These are phyloP conservation scores for Arachis monticola DNA, from an alignment of 331 rosid species.

Conservation along the genomic window DNA sequence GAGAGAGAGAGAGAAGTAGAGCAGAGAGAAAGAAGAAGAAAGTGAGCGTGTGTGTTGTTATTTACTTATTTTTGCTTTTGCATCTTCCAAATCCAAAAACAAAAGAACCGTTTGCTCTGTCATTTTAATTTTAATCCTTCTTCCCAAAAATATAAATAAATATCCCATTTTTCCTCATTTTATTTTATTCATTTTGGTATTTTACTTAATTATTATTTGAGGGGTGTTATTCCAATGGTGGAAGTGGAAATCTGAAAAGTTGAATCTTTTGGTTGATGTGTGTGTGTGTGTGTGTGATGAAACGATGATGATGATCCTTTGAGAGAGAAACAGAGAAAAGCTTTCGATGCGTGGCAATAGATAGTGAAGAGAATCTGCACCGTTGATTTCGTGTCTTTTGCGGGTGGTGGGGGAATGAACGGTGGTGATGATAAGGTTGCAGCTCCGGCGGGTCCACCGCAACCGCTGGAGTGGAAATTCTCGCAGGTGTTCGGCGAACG, in stretches of 20 bases:
- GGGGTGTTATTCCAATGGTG: conserved; percentile 51
- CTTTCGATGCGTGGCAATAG: conserved; percentile 79
- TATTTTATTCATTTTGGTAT: neutral
- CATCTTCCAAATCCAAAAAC: conserved; percentile 45
- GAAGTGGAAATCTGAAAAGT: conserved; percentile 55
- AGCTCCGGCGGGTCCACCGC: conserved; percentile 85
- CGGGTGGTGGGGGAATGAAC: conserved; percentile 60
- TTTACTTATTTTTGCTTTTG: conserved; percentile 39
- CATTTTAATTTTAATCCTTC: conserved; percentile 55
- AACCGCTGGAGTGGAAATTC: conserved; percentile 97
- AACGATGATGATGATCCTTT: conserved; percentile 73
- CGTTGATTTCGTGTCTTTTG: conserved; percentile 51
- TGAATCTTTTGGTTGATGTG: conserved; percentile 41
- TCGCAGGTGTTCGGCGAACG: conserved; percentile 99
- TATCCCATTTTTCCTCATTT: conserved; percentile 71
- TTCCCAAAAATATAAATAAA: neutral
- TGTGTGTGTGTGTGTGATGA: conserved; percentile 39
- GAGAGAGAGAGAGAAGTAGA: conserved; percentile 15
- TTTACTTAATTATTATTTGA: neutral
- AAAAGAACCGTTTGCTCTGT: conserved; percentile 54
- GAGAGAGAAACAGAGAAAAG: conserved; percentile 39
- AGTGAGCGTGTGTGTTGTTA: conserved; percentile 37
- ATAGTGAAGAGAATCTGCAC: conserved; percentile 27
- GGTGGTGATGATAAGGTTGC: conserved; percentile 88
- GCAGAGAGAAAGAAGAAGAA: conserved; percentile 44